phyloP scores from a whole-genome alignment of 164 flowering plant species.

The Magnolia officinalis region DNA sequence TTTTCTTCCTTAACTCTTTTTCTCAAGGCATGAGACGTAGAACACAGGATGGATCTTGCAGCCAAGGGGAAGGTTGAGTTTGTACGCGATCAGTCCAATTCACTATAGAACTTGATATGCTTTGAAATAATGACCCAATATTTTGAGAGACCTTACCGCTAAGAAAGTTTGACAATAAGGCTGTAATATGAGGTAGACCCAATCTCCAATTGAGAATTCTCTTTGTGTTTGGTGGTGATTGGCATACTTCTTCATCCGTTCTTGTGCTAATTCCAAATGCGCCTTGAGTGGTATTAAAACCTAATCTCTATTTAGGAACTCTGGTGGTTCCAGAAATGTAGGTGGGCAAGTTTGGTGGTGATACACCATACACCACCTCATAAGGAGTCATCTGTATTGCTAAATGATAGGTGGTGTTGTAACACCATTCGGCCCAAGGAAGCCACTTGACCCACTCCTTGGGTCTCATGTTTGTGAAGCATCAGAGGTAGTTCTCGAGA shows the following conservation, averaged over 20 bases:
- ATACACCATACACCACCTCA: constrained; percentile 1
- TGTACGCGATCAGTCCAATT: not conserved
- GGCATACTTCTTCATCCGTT: not conserved
- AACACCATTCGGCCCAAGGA: constrained; percentile 1
- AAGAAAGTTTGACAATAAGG: not conserved
- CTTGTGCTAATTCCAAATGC: not conserved
- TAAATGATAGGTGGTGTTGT: constrained; percentile 1
- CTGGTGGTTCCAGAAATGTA: not conserved
- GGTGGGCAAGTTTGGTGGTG: not conserved
- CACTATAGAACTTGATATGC: not conserved
- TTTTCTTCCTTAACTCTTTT: not conserved
- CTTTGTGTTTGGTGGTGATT: not conserved
- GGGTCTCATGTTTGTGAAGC: too few relatives aligned
- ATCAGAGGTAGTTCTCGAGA: not conserved
- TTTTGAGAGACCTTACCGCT: not conserved
- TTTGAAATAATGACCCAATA: not conserved
- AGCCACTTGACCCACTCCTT: not conserved
- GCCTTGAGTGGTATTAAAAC: not conserved
- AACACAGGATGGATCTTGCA: not conserved
- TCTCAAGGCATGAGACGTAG: not conserved
- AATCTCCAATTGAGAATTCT: not conserved
- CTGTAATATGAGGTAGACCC: not conserved
- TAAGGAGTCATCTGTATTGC: not conserved
- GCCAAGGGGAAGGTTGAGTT: not conserved
- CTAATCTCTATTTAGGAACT: too few relatives aligned